phyloP scores from a whole-genome alignment of 305 asterid genomes.

The Andrographis paniculata region DNA sequence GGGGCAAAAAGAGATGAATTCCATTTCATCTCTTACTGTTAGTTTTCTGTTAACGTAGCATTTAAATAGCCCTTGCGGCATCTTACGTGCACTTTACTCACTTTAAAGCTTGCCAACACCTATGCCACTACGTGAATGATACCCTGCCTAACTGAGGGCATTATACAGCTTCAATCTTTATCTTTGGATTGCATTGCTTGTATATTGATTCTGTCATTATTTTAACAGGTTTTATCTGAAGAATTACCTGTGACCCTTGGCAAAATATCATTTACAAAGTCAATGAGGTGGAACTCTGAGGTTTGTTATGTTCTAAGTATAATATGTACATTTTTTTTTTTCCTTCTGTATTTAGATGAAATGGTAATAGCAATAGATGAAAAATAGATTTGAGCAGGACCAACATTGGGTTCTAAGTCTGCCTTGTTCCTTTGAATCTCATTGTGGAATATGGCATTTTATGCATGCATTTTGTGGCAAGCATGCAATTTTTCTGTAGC shows the following conservation, averaged over 20 bases:
- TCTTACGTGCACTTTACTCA: not conserved
- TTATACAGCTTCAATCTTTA: not conserved
- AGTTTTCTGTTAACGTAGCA: no score
- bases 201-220: slow-evolving; percentile 13
- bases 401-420: not conserved
- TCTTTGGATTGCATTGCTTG: slow-evolving; percentile 12
- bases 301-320: slow-evolving; percentile 21
- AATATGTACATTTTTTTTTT: not conserved
- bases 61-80: no score
- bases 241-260: slow-evolving; percentile 67
- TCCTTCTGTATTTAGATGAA: not conserved
- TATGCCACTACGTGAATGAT: not conserved
- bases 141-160: not conserved
- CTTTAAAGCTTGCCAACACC: not conserved
- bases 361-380: not conserved
- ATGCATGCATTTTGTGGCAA: not conserved
- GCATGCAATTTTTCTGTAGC: no score
- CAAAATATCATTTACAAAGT: slow-evolving; percentile 74
- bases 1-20: no score
- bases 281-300: slow-evolving; percentile 99
- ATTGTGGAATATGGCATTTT: not conserved
- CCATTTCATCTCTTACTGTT: no score
- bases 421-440: no score
- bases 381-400: no score
- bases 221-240: slow-evolving; percentile 75